Base-by-base conservation (phyloP, 192 early-diverging fungal species). In the Coemansia sp. region DNA sequence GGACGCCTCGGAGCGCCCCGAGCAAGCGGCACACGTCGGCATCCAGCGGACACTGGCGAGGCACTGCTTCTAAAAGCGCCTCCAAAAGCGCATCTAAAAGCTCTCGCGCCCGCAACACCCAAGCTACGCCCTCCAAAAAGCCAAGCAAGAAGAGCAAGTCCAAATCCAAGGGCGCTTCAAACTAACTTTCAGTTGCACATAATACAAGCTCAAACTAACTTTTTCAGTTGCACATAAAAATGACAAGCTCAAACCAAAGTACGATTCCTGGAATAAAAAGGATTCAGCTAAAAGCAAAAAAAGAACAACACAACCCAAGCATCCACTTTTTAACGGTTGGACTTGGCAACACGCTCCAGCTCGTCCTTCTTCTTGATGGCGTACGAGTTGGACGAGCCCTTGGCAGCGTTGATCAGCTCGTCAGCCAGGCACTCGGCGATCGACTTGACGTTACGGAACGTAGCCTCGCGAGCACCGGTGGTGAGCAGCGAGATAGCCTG, bases 281-380 rank as follows among this genome's bases (percentile, higher is more conserved):
- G 31, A 31, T 31, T 31, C 31, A 31, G 31, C 31, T 31, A 31
- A 31, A n/a, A 49, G 17, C 48, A 49, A 49, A n/a, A 48, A 49
- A 48, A 48, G 46, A 18, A 48, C 14, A 18, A 48, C 14, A 17
- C 46, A 18, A 17, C 46, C 46, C 18, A 17, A 48, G 46, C 46
- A n/a, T 18, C 12, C 15, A 48, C 46, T 24, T 21, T 50, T 50
- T 51, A 51, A 18, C 49, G 80, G 80, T 83, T 83, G 60, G 70
- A 72, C 82, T 83, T 83, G 73, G 82, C 82, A 56, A 83, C 82
- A 73, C 82, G 82, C 73, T 92, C 92, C 58, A 95, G 82, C 79
- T 96, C 95, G 83, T 96, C 96, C 92, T 98, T 98, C 94, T 97
- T 97, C 89, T 97, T 98, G 91, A 97, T 98, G 71, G 95, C 96